Evolutionary conservation across 139 green algal genomes (phyloP).

Genomic region (Edaphochlamys debaryana): DNA sequence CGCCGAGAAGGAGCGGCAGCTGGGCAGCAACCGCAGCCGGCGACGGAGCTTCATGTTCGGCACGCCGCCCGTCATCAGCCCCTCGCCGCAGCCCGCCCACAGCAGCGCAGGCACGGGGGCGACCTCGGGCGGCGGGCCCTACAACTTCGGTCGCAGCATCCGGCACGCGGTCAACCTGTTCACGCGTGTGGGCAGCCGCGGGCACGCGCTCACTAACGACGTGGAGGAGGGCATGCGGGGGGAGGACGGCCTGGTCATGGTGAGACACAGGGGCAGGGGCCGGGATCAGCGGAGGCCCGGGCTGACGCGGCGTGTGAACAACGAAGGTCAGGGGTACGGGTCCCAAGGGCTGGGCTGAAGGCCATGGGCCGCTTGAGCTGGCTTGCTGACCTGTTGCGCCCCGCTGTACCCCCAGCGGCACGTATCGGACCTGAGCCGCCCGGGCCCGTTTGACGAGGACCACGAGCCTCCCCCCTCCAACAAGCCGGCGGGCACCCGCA

Average conservation of each 20-base stretch:
- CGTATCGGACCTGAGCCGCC: constrained; percentile 17
- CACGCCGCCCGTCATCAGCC: no score
- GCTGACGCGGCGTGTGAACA: no score
- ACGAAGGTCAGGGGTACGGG: no score
- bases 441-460: constrained; percentile 3
- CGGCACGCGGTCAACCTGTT: constrained; percentile 13
- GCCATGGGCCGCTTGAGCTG: no score
- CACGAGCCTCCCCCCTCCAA: no score
- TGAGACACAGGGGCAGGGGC: not conserved
- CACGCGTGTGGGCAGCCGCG: not conserved
- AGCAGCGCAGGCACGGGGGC: no score
- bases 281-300: not conserved
- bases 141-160: constrained; percentile 22
- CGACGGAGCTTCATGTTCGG: constrained; percentile 36
- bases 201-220: not conserved
- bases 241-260: not conserved
- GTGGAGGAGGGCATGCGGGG: not conserved
- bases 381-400: no score
- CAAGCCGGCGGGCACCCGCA: not conserved
- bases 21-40: constrained; percentile 16
- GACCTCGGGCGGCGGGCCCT: not conserved
- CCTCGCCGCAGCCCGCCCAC: no score
- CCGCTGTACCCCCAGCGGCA: constrained; percentile 31
- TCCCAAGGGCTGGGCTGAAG: no score
- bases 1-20: constrained; percentile 15